Conservation (phyloP, 257 asterid genomes). For the Phtheirospermum japonicum region DNA sequence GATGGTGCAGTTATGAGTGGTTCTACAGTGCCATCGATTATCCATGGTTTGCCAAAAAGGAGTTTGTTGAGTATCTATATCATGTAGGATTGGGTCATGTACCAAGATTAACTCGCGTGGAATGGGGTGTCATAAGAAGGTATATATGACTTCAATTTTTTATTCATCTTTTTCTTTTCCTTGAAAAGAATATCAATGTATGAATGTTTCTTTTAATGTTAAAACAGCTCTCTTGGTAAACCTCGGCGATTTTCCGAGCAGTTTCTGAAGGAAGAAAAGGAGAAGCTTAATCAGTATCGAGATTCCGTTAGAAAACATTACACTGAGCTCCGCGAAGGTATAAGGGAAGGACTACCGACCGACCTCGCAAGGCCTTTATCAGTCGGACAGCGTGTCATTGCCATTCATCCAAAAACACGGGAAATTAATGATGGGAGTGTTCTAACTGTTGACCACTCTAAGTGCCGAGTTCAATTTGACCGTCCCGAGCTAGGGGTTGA, state of each 20-base stretch:
- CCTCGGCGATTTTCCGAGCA: constrained; percentile 91
- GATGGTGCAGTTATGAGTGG: constrained; percentile 94
- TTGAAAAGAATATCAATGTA: constrained; percentile 4
- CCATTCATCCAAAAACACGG: constrained; percentile 93
- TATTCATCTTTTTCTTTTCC: neutral
- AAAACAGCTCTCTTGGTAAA: constrained; percentile 87
- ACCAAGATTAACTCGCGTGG: constrained; percentile 84
- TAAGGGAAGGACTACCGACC: constrained; percentile 78
- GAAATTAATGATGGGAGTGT: constrained; percentile 89
- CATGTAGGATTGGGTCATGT: constrained; percentile 91
- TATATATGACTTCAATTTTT: constrained; percentile 30
- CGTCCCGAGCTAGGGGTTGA: constrained; percentile 93
- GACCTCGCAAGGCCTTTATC: constrained; percentile 92
- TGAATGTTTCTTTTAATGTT: constrained; percentile 27
- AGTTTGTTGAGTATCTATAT: constrained; percentile 78
- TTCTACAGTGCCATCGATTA: constrained; percentile 89
- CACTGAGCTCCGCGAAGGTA: constrained; percentile 82
- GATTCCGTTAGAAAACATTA: constrained; percentile 88
- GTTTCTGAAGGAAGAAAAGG: constrained; percentile 92
- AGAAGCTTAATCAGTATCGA: constrained; percentile 82
- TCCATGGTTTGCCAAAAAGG: constrained; percentile 91
- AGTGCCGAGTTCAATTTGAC: constrained; percentile 89
- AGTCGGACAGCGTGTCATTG: constrained; percentile 92
- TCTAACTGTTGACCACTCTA: constrained; percentile 80
- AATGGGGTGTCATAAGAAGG: constrained; percentile 97